These are phyloP conservation scores for Pisolithus marmoratus DNA, from an alignment of 768 basidiomycete species.

Conservation along the genomic window DNA sequence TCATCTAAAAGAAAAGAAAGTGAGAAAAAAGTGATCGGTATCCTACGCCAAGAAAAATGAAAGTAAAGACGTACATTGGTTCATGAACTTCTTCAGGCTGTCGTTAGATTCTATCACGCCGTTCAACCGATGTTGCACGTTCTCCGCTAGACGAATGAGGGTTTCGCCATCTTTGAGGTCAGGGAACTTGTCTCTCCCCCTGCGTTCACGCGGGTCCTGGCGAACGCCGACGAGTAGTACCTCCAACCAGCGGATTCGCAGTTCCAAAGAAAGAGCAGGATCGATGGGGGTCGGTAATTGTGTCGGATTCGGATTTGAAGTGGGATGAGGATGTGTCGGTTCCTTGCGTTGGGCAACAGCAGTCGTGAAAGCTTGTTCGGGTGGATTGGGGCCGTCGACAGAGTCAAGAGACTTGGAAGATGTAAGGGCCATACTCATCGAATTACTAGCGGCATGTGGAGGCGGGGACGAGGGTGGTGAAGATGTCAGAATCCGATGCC, in stretches of 20 bases:
- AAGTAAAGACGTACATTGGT: slow-evolving; percentile 49
- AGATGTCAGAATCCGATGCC: slow-evolving; percentile 56
- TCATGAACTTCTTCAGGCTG: slow-evolving; percentile 67
- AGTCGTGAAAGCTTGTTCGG: slow-evolving; percentile 9
- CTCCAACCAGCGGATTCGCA: slow-evolving; percentile 76
- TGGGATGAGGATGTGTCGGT: background rate
- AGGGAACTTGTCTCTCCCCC: slow-evolving; percentile 28
- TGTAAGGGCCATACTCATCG: slow-evolving; percentile 13
- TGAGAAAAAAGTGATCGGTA: too few species aligned
- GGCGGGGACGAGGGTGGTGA: slow-evolving; percentile 43
- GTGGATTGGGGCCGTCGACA: slow-evolving; percentile 16
- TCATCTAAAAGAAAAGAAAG: slow-evolving; percentile 47
- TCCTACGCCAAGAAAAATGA: background rate
- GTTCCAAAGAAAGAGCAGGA: slow-evolving; percentile 63
- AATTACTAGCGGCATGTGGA: slow-evolving; percentile 1
- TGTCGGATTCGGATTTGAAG: slow-evolving; percentile 1
- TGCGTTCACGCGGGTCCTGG: slow-evolving; percentile 39
- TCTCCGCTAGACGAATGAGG: slow-evolving; percentile 52
- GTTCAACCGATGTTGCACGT: slow-evolving; percentile 53
- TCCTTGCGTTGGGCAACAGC: slow-evolving; percentile 7
- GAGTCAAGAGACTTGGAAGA: slow-evolving; percentile 13
- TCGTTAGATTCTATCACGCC: slow-evolving; percentile 62
- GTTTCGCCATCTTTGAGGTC: slow-evolving; percentile 49
- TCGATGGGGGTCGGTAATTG: slow-evolving; percentile 37
- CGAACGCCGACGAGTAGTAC: slow-evolving; percentile 66